Evolutionary conservation across 345 rosid species (phyloP).

Genomic region (Moringa oleifera): DNA sequence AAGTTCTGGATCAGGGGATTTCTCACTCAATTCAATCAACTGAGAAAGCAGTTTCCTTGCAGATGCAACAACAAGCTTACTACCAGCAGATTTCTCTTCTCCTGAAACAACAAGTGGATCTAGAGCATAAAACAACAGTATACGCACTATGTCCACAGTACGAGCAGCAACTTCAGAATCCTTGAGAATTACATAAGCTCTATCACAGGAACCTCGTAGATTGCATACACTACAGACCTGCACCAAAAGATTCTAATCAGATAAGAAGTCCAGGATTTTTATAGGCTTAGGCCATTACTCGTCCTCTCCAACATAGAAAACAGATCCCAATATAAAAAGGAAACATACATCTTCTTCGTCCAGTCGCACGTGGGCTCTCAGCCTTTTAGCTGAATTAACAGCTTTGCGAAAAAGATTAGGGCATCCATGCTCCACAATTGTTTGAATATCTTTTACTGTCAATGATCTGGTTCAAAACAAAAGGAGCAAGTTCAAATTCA

Average conservation of each 20-base stretch:
- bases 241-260: conserved; percentile 4
- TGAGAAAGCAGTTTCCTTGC: conserved; percentile 68
- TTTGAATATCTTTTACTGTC: conserved; percentile 48
- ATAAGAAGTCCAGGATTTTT: not conserved
- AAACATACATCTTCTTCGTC: conserved; percentile 89
- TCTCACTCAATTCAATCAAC: conserved; percentile 67
- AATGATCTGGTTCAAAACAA: conserved; percentile 48
- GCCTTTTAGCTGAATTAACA: conserved; percentile 83
- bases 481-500: not conserved
- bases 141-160: conserved; percentile 78
- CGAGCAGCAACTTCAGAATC: conserved; percentile 67
- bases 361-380: conserved; percentile 53
- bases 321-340: too few species aligned
- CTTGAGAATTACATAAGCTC: conserved; percentile 72
- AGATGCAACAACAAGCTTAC: conserved; percentile 47
- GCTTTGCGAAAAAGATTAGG: conserved; percentile 72
- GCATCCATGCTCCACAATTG: conserved; percentile 73
- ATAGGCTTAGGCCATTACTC: not conserved
- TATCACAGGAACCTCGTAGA: conserved; percentile 80
- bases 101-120: conserved; percentile 60
- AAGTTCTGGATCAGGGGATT: conserved; percentile 42
- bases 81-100: conserved; percentile 45
- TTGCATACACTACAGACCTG: conserved; percentile 86
- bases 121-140: conserved; percentile 58
- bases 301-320: too few species aligned